These are phyloP conservation scores for sorghum (Sorghum bicolor) DNA, from an alignment of 176 grass and related monocot genomes.

Conservation along the genomic window DNA sequence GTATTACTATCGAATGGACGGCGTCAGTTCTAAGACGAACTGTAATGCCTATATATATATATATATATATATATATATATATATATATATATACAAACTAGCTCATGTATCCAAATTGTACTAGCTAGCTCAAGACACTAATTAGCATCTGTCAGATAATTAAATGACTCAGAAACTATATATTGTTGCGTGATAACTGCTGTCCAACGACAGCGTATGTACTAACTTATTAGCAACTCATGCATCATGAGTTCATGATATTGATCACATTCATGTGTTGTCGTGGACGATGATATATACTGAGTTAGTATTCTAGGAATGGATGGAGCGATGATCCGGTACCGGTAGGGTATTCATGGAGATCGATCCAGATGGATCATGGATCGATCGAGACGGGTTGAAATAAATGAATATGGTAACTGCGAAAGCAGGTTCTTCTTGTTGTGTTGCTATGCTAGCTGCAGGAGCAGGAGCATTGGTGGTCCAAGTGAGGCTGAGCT, in stretches of 20 bases:
- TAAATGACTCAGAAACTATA: neutral
- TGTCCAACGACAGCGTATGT: neutral
- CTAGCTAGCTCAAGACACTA: neutral
- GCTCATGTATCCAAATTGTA: neutral
- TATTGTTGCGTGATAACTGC: too few relatives aligned
- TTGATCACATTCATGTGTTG: too few relatives aligned
- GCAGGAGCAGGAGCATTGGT: neutral
- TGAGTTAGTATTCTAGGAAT: neutral
- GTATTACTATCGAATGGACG: neutral
- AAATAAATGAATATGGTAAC: neutral
- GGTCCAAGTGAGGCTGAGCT: neutral
- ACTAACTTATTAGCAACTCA: neutral
- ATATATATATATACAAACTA: too few relatives aligned
- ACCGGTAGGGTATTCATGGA: neutral
- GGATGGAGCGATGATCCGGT: neutral
- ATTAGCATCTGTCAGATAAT: neutral
- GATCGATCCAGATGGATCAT: neutral
- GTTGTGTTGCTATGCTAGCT: conserved; percentile 8
- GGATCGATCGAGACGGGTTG: neutral
- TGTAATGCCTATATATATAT: too few relatives aligned
- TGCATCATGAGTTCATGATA: too few relatives aligned
- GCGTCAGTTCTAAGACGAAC: too few relatives aligned
- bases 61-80: too few relatives aligned
- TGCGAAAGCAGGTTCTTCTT: conserved; percentile 31
- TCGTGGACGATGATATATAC: neutral